Conservation (phyloP, 1,139 yeast species). For the Magnusiomyces tetraspermus region DNA sequence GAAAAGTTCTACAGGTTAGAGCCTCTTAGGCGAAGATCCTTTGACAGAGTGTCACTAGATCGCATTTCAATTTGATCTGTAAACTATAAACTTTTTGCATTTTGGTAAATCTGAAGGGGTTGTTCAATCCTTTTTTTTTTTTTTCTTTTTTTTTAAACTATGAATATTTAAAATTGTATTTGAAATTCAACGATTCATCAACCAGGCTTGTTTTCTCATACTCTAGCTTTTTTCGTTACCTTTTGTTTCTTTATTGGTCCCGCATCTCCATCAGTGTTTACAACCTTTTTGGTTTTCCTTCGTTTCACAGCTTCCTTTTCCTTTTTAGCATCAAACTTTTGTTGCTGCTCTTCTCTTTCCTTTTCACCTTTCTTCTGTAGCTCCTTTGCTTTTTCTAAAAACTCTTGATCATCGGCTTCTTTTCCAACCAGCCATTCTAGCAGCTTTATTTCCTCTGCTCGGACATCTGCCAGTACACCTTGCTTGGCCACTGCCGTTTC, state of each 20-base stretch:
- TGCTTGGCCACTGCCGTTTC: slow-evolving; percentile 35
- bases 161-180: neutral
- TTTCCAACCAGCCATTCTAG: slow-evolving; percentile 61
- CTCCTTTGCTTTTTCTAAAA: slow-evolving; percentile 39
- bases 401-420: slow-evolving; percentile 46
- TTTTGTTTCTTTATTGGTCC: neutral
- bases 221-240: neutral
- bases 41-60: slow-evolving; percentile 27
- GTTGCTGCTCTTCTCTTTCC: slow-evolving; percentile 27
- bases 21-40: slow-evolving; percentile 24
- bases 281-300: neutral
- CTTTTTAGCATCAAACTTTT: slow-evolving; percentile 24
- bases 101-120: no score
- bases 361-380: slow-evolving; percentile 37
- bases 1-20: slow-evolving; percentile 27
- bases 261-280: neutral
- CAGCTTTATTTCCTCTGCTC: slow-evolving; percentile 69
- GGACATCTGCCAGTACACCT: slow-evolving; percentile 36
- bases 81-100: no score
- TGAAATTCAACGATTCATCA: no score
- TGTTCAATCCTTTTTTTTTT: no score
- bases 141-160: neutral
- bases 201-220: no score
- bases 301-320: slow-evolving; percentile 7
- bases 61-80: slow-evolving; percentile 22